Conservation (phyloP, 768 basidiomycete genomes). For the Boletellus ananas region DNA sequence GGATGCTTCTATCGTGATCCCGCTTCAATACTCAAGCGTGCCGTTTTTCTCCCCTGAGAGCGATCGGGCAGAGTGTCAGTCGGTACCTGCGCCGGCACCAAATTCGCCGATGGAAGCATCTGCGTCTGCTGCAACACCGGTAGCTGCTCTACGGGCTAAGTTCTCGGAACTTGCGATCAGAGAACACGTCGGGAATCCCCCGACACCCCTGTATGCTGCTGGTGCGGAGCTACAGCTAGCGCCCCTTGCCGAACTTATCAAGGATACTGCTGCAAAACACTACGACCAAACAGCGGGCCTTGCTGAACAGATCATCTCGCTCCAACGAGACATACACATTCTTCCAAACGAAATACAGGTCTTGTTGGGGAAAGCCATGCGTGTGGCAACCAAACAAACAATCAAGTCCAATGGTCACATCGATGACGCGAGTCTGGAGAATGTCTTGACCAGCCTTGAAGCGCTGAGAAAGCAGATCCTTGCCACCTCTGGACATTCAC, state of each 20-base stretch:
- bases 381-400: slow-evolving; percentile 1
- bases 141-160: slow-evolving; percentile 7
- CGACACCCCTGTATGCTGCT: slow-evolving; percentile 5
- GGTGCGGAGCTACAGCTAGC: slow-evolving; percentile 19
- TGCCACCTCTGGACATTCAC: slow-evolving; percentile 5
- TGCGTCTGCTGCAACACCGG: background rate
- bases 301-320: slow-evolving; percentile 32
- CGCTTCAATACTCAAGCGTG: slow-evolving; percentile 16
- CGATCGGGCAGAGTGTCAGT: background rate
- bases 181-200: slow-evolving; percentile 17
- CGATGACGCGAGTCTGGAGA: slow-evolving; percentile 3
- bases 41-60: slow-evolving; percentile 18
- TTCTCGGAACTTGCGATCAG: slow-evolving; percentile 21
- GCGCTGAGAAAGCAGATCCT: slow-evolving; percentile 15
- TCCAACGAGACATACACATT: slow-evolving; percentile 28
- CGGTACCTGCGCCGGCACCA: slow-evolving; percentile 1
- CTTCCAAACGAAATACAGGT: slow-evolving; percentile 27
- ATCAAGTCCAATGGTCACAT: background rate
- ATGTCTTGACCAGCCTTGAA: slow-evolving; percentile 13
- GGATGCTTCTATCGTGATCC: slow-evolving; percentile 24
- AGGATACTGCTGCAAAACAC: slow-evolving; percentile 33
- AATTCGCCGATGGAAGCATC: slow-evolving; percentile 7
- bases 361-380: slow-evolving; percentile 10
- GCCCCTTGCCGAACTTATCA: slow-evolving; percentile 32
- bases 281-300: slow-evolving; percentile 34